Evolutionary conservation across 2,329 filamentous ascomycete species (phyloP), one percentile per base, ranked within the genome.

Genomic region (Calcarisporium arbuscula): DNA sequence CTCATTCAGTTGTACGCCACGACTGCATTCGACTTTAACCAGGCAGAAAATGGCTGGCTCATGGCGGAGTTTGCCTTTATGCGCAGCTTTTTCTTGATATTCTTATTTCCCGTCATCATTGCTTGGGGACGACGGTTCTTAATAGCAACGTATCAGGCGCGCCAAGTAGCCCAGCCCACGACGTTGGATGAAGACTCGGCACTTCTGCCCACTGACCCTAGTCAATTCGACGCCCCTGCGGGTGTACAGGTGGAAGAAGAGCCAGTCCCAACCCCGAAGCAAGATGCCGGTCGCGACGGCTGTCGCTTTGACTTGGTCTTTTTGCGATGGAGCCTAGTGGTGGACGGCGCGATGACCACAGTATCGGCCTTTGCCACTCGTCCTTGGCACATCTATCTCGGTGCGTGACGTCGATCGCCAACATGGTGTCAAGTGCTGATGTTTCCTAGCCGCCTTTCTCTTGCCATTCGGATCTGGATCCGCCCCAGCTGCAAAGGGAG

Each of bases 391-490:
- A 75, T 85, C 30, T 85, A 82, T 47, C 55, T 83, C 0, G 64
- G 70, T 70, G 49, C 44, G 62, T 35, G 2, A 5, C 2, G 9
- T 22, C 6, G 6, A 8, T 20, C 6, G 25, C 22, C 10, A 10
- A 10, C 22, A 25, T 25, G 10, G 22, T 14, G 14, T 25, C 4
- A 4, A 10, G 10, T 25, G 22, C 23, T 42, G 17, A 38, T 20
- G 19, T 32, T 18, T 19, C 8, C 5, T 19, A 69, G 72, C 80
- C 2, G 78, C 78, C 0, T 69, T 74, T 18, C 51, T 85, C 2
- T 64, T 86, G 0, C 82, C 82, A 0, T 74, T 85, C 19, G 80
- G 77, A 0, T 81, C 80, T 0, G 82, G 82, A 0, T 80, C 80
- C 0, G 81, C 79, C 0, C 72, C 80, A 0, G 78, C 81, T 0